Evolutionary conservation across 2,329 filamentous ascomycete species (phyloP), one percentile per base, ranked within the genome.

Genomic region (Trichoderma hamatum): DNA sequence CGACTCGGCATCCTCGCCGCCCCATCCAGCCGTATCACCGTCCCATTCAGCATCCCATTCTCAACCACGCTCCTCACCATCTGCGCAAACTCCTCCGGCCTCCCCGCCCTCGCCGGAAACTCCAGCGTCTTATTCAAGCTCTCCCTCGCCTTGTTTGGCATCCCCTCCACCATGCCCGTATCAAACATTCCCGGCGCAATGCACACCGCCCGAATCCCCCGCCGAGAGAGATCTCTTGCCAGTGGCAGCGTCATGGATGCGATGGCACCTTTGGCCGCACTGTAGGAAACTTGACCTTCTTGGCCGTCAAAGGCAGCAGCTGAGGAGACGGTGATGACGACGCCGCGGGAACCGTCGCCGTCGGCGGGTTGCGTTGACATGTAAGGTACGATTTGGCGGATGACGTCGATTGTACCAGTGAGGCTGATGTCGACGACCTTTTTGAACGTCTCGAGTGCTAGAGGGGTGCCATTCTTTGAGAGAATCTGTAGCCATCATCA

Each of bases 161-260:
- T 62, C 2, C 59, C 59, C 14, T 51, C 59, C n/a, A 62, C 59
- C 59, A 62, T 62, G 1, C 59, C 59, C 13, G 59, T 62, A 19
- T 62, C 59, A 51, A 62, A 62, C 59, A 62, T 62, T 3, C 59
- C 59, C 28, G 59, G 59, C 59, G 59, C 59, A 3, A 62, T 62
- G 10, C 59, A 62, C 46, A 62, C 59, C 1, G 59, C 59, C 1
- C 59, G 6, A 3, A 62, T 62, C 13, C 59, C 59, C 59, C 43
- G 34, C 28, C 28, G 59, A 5, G 59, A 62, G 43, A 62, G 39
- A 51, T 62, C 59, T 9, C 59, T 51, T 6, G 59, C 59, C 0
- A 62, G 43, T 1, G 59, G 59, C 14, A 62, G 59, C 13, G 59
- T 62, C 43, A 62, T 34, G 6, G 59, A n/a, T 5, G 59, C 59